Percentiles rank a stretch among this genome's conserved stretches.
Conservation (phyloP, 139 green algal genomes). For the Asterochloris sp. region DNA sequence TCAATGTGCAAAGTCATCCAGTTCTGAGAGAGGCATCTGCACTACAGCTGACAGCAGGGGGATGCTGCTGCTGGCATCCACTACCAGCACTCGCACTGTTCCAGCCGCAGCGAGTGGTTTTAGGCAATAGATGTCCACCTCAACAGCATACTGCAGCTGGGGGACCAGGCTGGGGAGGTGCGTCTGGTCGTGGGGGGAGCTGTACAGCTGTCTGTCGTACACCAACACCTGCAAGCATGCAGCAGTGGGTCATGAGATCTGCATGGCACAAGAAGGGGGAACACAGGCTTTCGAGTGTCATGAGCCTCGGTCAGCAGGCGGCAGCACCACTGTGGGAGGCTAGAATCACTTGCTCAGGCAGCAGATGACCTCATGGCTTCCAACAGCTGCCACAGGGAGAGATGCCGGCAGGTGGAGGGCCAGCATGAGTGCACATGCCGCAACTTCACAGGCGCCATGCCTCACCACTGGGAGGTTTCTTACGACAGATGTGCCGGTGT, state of each 20-base stretch:
- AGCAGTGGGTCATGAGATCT: not conserved
- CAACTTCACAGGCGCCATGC: no score
- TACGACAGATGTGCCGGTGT: slow-evolving; percentile 33
- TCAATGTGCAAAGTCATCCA: slow-evolving; percentile 23
- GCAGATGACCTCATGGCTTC: no score
- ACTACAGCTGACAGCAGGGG: slow-evolving; percentile 51
- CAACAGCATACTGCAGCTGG: slow-evolving; percentile 11
- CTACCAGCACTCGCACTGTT: slow-evolving; percentile 41
- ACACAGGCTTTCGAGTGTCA: no score
- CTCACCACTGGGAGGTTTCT: no score
- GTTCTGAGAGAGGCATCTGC: slow-evolving; percentile 57
- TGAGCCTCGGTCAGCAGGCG: no score
- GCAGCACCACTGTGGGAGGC: no score
- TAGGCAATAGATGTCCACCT: slow-evolving; percentile 43
- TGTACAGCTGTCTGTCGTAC: slow-evolving; percentile 36
- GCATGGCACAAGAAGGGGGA: not conserved
- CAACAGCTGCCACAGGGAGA: no score
- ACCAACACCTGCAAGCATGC: slow-evolving; percentile 21
- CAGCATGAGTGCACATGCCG: no score
- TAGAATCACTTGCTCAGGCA: no score
- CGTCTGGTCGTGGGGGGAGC: slow-evolving; percentile 25
- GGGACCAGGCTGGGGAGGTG: slow-evolving; percentile 36
- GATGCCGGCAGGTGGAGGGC: no score
- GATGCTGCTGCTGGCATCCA: slow-evolving; percentile 30
- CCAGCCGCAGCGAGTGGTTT: slow-evolving; percentile 33